Conservation (phyloP, 2,329 filamentous ascomycete species). For the Paramyrothecium roridum region DNA sequence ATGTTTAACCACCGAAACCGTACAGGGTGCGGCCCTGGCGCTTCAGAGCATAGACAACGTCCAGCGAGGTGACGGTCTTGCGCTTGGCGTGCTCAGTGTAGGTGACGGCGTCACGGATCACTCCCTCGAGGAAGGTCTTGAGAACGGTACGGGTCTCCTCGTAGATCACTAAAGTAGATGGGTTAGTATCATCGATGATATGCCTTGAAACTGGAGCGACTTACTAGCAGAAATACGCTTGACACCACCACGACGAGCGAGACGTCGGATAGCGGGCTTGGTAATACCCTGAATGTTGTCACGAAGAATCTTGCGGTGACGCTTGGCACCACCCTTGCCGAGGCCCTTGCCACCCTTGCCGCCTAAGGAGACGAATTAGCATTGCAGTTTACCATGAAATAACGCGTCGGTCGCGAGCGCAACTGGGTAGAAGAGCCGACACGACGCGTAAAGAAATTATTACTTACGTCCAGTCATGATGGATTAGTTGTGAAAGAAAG, state of each 20-base stretch:
- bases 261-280: constrained; percentile 97
- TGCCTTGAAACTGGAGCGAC: constrained; percentile 22
- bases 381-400: constrained; percentile 7
- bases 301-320: constrained; percentile 97
- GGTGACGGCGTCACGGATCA: constrained; percentile 74
- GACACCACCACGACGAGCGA: constrained; percentile 98
- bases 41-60: constrained; percentile 67
- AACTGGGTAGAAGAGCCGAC: background rate
- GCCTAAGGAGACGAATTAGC: constrained; percentile 57
- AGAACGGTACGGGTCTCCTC: constrained; percentile 75
- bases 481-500: constrained; percentile 31
- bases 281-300: constrained; percentile 99
- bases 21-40: constrained; percentile 75
- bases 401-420: background rate
- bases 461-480: constrained; percentile 74
- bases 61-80: constrained; percentile 72
- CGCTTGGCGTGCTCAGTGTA: constrained; percentile 80
- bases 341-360: constrained; percentile 97
- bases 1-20: constrained; percentile 79
- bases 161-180: constrained; percentile 58
- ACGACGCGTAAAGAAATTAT: constrained; percentile 1
- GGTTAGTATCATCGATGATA: constrained; percentile 9
- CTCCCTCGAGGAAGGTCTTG: constrained; percentile 74
- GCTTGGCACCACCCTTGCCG: constrained; percentile 97
- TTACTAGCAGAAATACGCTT: constrained; percentile 98